Base-by-base conservation (phyloP, 2,329 filamentous ascomycete species). In the Neofusicoccum cordaticola region DNA sequence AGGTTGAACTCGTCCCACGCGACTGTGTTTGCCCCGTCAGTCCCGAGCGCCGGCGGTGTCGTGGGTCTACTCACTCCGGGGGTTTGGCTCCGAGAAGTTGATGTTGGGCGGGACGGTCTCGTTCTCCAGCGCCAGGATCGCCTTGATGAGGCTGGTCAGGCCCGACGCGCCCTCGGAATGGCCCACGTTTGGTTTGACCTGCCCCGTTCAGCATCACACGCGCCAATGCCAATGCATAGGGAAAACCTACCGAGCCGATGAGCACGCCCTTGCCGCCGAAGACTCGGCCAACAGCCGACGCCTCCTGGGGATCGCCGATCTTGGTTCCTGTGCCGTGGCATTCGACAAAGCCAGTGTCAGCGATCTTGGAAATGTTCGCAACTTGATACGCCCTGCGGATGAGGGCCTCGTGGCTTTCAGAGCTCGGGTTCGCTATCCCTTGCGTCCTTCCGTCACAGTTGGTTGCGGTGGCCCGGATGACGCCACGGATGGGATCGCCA, bases 161-260 rank as follows among this genome's bases (percentile, higher is more conserved):
- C 81, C 83, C 1, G 78, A 76, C 0, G 81, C 79, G 0, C 74
- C 77, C 67, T 83, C 82, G 0, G 70, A 68, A 65, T 85, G 83
- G 0, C 82, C 82, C 13, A 74, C 64, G 53, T 70, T 70, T 3
- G 66, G 63, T 53, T 68, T 66, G 13, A 63, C 52, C 52, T 57
- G 37, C 8, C 27, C 35, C 39, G 4, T 8, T 41, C 17, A 39
- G 17, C 17, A 27, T 37, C 31, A 19, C 37, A 15, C n/a, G 42
- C 27, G 53, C 63, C 4, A 67, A 65, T 44, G 6, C 12, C n/a
- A 17, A 13, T 12, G n/a, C 4, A 42, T 9, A 22, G 22, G 13
- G 19, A 13, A 8, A 17, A n/a, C 34, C 2, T 47, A 61, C 70
- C 66, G 56, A 71, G 4, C 62, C 67, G 4, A 67, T 72, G 45